Evolutionary conservation across 768 basidiomycete species (phyloP), one percentile per base, ranked within the genome.

Genomic region (Phaffia tasmanica): DNA sequence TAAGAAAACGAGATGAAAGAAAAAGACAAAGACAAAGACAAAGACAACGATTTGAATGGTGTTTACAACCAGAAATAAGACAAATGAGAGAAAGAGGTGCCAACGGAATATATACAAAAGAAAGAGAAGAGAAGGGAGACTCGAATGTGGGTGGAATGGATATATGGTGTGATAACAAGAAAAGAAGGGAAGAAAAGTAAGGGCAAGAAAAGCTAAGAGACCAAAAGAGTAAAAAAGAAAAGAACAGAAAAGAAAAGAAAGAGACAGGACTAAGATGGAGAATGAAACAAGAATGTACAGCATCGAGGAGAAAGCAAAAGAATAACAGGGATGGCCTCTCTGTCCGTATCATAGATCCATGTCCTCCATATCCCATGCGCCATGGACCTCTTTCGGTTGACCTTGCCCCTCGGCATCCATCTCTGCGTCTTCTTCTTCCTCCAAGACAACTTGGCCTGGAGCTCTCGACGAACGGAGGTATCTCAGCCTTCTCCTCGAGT

Each of bases 351-450:
- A 53, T 35, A 63, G 32, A 14, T 63, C 51, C 62, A 63, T 63
- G 27, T 63, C 53, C 16, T 35, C 42, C 61, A 32, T 62, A 47
- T 62, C 53, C 61, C 61, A 62, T 14, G 49, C 61, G 4, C 35
- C 35, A 42, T 42, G 35, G 35, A 21, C 46, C 60, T 50, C 51
- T 50, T 29, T 30, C 4, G 35, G 35, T 11, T 42, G 35, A 11
- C 60, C 60, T 27, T 50, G 23, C 25, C 32, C 46, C 23, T 32
- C 25, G 27, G 27, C 48, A 50, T 47, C 21, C 30, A 48, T 30
- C 29, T 30, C 29, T 21, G 29, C 11, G 25, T 47, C 46, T 42
- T 61, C 59, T 48, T 49, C 59, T 47, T 61, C 1, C 35, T 42
- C 35, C 35, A 42, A 42, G 35, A 42, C 35, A 11, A 42, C 11